Conservation (phyloP, 768 basidiomycete species). For the Amanita pallidorosea region DNA sequence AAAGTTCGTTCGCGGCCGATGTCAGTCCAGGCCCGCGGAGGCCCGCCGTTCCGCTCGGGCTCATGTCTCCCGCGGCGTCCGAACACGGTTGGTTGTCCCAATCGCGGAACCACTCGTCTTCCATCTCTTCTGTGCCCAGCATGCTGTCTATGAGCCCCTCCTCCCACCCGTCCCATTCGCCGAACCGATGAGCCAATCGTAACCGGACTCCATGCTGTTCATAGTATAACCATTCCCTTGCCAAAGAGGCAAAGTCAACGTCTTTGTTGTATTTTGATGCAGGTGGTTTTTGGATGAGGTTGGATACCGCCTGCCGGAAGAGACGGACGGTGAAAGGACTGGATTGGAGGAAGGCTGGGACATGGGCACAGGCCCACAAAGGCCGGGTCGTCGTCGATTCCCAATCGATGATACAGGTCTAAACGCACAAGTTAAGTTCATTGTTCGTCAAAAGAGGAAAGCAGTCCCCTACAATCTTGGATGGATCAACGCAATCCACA, state of each 20-base stretch:
- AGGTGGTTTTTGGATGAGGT: constrained; percentile 27
- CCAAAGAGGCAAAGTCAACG: constrained; percentile 29
- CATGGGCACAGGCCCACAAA: constrained; percentile 76
- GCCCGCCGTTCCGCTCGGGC: constrained; percentile 4
- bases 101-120: constrained; percentile 60
- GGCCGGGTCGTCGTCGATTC: constrained; percentile 85
- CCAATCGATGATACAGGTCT: constrained; percentile 89
- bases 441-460: background rate
- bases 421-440: constrained; percentile 6
- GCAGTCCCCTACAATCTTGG: constrained; percentile 51
- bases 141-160: constrained; percentile 72
- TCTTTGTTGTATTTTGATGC: background rate
- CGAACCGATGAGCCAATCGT: constrained; percentile 70
- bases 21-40: background rate
- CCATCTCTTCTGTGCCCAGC: constrained; percentile 58
- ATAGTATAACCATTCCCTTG: constrained; percentile 65
- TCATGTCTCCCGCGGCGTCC: background rate
- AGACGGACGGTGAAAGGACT: constrained; percentile 64
- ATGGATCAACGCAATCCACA: constrained; percentile 57
- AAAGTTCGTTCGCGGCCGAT: background rate
- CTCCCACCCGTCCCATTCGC: constrained; percentile 90
- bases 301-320: constrained; percentile 54
- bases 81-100: constrained; percentile 10
- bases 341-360: constrained; percentile 72
- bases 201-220: constrained; percentile 56